Evolutionary conservation across 805 yeast genomes (phyloP), one percentile per base, ranked within the genome.

Genomic region (Barnettozyma botsteinii): DNA sequence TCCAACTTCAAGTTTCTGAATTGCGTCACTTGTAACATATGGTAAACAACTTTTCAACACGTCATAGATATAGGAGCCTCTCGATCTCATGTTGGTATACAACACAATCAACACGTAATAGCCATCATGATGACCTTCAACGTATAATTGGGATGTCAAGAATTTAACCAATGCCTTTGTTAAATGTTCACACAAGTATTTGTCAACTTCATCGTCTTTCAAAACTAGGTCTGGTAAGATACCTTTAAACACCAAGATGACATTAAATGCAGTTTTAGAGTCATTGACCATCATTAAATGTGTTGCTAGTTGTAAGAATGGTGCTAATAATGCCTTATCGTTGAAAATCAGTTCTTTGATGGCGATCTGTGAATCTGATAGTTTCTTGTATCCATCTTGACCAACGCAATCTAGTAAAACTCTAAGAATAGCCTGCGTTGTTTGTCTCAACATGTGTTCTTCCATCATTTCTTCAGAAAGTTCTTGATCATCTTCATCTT

Each of bases 381-480:
- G 57, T 50, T 49, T 46, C 55, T 60, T 45, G 53, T 48, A 54
- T 37, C 85, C 74, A 38, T 76, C 72, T 59, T 89, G 96, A 2
- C 95, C 94, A 24, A 85, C 84, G 35, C 88, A 69, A 57, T 91
- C 98, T 61, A 89, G 85, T 47, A 93, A 62, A 55, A 89, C 70
- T 43, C 97, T 69, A 39, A 83, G 96, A 10, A 86, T 86, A 4
- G 94, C 89, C 2, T 95, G 95, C 0, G 98, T 89, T 29, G 93
- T 72, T 59, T 93, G 98, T 50, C 98, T 71, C 44, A 91, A 66
- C 69, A 91, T 73, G 60, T 91, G 96, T 58, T 93, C 98, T 51
- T 91, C 97, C 85, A 93, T 82, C 94, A 93, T 93, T 57, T 93
- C 98, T 50, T 89, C 96, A n/a, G 93, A 81, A 53, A 91, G 69